These are phyloP conservation scores for Ophiostoma novo-ulmi DNA, from an alignment of 2,329 filamentous ascomycete species.

Conservation along the genomic window DNA sequence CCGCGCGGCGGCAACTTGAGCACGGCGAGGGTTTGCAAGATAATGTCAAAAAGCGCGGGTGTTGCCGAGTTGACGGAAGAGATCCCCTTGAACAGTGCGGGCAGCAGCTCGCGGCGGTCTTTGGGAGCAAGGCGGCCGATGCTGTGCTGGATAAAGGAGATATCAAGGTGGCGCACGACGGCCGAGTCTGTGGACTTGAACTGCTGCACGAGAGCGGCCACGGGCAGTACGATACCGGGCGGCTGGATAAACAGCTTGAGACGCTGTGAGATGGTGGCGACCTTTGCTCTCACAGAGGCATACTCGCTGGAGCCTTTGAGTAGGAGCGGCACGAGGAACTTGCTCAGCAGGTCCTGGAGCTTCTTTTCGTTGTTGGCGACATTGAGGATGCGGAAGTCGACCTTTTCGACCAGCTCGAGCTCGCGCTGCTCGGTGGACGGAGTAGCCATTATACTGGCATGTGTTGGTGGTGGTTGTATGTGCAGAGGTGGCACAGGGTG, in stretches of 20 bases:
- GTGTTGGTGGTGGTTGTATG: neutral
- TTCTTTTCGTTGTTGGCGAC: conserved; percentile 80
- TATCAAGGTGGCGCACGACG: conserved; percentile 80
- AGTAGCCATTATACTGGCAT: conserved; percentile 22
- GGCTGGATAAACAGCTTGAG: conserved; percentile 51
- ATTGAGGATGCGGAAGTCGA: conserved; percentile 74
- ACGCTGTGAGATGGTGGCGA: conserved; percentile 48
- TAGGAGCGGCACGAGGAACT: conserved; percentile 74
- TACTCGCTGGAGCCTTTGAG: conserved; percentile 82
- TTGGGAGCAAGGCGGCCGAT: conserved; percentile 45
- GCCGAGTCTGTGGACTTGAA: conserved; percentile 73
- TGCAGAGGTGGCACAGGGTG: neutral
- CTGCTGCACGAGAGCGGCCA: conserved; percentile 77
- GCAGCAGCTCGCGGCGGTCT: conserved; percentile 68
- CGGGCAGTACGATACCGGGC: conserved; percentile 66
- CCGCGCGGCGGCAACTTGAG: conserved; percentile 69
- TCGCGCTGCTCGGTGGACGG: conserved; percentile 58
- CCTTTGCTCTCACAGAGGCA: conserved; percentile 71
- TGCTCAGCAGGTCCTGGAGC: conserved; percentile 69
- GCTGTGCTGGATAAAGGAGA: conserved; percentile 85
- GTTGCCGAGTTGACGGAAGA: conserved; percentile 48
- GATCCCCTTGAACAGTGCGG: conserved; percentile 63
- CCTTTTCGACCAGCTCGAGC: conserved; percentile 74
- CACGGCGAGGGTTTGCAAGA: conserved; percentile 69
- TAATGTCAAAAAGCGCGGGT: conserved; percentile 71